Percentiles rank a stretch among this genome's conserved stretches.
phyloP scores from a whole-genome alignment of 495 filamentous ascomycete genomes.

The Penicillium canescens region DNA sequence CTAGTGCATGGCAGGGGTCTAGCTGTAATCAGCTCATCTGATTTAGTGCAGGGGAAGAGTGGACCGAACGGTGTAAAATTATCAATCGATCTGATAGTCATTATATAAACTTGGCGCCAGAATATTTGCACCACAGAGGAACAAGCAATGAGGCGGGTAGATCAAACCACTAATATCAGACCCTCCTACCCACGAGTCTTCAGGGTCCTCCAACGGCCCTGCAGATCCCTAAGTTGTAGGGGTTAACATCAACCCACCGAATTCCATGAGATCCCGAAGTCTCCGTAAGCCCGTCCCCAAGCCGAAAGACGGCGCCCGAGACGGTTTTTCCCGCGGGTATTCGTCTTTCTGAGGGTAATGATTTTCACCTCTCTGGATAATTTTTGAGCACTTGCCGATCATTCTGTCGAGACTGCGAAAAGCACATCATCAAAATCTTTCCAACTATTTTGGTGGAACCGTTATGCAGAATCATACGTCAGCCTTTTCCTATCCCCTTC shows the following conservation, averaged over 20 bases:
- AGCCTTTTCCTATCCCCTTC: neutral
- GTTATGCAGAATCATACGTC: neutral
- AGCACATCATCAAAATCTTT: conserved; percentile 4
- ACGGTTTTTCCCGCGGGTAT: conserved; percentile 1
- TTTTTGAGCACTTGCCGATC: conserved; percentile 6
- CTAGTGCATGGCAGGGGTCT: no score
- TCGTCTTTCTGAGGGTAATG: neutral
- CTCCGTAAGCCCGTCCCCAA: neutral
- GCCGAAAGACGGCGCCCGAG: conserved; percentile 1
- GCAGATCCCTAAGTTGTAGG: neutral
- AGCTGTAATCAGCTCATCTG: neutral
- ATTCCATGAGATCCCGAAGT: neutral
- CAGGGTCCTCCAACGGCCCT: neutral
- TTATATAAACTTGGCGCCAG: neutral
- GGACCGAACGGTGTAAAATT: neutral
- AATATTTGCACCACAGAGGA: no score
- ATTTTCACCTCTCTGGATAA: neutral
- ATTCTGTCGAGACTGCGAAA: neutral
- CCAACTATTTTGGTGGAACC: conserved; percentile 3
- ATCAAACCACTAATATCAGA: neutral
- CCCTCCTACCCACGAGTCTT: neutral
- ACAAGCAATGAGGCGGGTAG: conserved; percentile 1
- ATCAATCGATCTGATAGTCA: conserved; percentile 6
- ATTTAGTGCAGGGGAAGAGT: neutral
- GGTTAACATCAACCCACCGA: conserved; percentile 1